phyloP scores from a whole-genome alignment of 345 rosid species.

The Ceriops zippeliana region DNA sequence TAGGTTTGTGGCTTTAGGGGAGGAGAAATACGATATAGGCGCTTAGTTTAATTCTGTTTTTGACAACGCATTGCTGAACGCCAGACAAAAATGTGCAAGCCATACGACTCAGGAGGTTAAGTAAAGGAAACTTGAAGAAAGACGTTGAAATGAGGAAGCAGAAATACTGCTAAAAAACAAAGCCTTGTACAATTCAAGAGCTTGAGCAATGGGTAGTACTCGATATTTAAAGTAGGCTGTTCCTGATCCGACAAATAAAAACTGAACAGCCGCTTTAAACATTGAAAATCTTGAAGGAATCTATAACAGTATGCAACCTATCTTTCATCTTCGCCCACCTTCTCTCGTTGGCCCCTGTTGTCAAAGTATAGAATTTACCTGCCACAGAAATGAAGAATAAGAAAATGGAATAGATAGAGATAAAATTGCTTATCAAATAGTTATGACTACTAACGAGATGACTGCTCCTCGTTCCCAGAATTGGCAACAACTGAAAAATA shows the following conservation, averaged over 20 bases:
- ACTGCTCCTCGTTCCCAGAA: no score
- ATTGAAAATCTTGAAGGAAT: slow-evolving; percentile 64
- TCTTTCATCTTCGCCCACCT: slow-evolving; percentile 96
- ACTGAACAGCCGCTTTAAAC: slow-evolving; percentile 29
- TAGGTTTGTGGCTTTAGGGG: no score
- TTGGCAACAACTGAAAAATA: no score
- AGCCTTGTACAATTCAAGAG: slow-evolving; percentile 4
- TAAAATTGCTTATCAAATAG: no score
- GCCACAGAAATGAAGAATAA: slow-evolving; percentile 12
- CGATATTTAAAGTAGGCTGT: slow-evolving; percentile 3
- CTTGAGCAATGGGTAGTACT: slow-evolving; percentile 17
- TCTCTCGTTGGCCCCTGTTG: slow-evolving; percentile 85
- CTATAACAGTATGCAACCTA: slow-evolving; percentile 57
- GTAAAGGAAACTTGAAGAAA: background rate
- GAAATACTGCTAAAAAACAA: background rate
- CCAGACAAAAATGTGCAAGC: no score
- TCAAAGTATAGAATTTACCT: slow-evolving; percentile 84
- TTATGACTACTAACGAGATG: no score
- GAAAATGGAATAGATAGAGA: background rate
- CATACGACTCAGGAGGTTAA: no score
- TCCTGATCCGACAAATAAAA: background rate
- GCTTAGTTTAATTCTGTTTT: no score
- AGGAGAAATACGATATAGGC: no score
- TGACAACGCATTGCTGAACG: no score
- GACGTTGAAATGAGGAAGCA: background rate